These are phyloP conservation scores for Limnanthes douglasii DNA, from an alignment of 345 rosid species.

Conservation along the genomic window DNA sequence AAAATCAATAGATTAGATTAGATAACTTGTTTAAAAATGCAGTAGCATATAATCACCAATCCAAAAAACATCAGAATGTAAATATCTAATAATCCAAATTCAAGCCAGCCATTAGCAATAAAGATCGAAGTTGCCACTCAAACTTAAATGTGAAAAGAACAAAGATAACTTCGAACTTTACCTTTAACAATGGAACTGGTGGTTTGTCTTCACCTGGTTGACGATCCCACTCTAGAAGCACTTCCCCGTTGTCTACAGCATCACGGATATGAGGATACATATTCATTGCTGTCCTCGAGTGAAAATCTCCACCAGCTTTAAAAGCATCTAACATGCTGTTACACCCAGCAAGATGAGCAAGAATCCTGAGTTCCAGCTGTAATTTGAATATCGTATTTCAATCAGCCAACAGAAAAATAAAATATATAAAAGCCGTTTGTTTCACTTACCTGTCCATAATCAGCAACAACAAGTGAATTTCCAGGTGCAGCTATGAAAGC, in stretches of 20 bases:
- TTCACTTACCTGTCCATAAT: conserved; percentile 87
- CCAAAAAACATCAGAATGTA: neutral
- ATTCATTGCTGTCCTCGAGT: conserved; percentile 96
- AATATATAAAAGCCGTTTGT: no score
- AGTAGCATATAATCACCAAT: no score
- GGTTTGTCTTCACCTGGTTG: conserved; percentile 87
- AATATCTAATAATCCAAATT: neutral
- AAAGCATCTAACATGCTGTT: conserved; percentile 96
- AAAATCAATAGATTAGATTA: neutral
- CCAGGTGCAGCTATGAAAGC: conserved; percentile 91
- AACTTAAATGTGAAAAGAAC: no score
- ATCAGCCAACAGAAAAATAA: no score
- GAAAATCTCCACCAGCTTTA: conserved; percentile 95
- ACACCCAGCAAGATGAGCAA: conserved; percentile 89
- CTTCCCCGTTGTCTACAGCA: conserved; percentile 55
- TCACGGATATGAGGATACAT: conserved; percentile 88
- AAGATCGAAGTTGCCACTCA: conserved; percentile 1
- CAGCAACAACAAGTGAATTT: conserved; percentile 92
- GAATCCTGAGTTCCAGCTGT: conserved; percentile 95
- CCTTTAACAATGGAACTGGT: conserved; percentile 91
- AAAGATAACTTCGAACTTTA: conserved; percentile 13
- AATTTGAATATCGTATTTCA: conserved; percentile 11
- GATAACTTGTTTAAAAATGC: no score
- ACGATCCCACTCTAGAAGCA: conserved; percentile 91
- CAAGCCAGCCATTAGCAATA: neutral